Base-by-base conservation (phyloP, 148 eudicot genomes). In the Diospyros lotus region DNA sequence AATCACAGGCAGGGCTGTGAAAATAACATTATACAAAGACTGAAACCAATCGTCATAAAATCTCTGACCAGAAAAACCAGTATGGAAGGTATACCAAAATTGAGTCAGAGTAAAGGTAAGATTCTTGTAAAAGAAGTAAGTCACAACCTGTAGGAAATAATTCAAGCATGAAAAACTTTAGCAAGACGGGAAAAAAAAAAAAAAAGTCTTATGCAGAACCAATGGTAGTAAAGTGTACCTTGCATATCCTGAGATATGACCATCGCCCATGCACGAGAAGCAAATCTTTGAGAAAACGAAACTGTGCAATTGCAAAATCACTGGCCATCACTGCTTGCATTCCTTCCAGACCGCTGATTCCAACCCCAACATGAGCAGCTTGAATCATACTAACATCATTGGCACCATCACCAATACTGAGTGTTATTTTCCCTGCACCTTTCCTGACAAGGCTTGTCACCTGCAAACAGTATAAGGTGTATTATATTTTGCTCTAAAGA, bases 251-350 rank as follows among this genome's bases (percentile, higher is more conserved):
- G 63, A 89, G 86, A 86, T 94, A 94, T n/a, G 97, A 92, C 98
- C 97, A 94, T 63, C 98, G 87, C 54, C 98, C 98, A 85, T 94
- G 98, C 63, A 94, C 97, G 76, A 94, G 98, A 62, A 94, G 91
- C 76, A 94, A 84, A 75, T 94, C 98, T 15, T 97, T 92, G 38
- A 94, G 88, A 81, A 92, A 94, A 39, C 97, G 93, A 70, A 94
- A 94, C 84, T 94, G 98, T 60, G 96, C 98, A 76, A 94, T 94
- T 75, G 98, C 98, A 77, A 94, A 94, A 85, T 94, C 98, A 79
- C 97, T 92, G 64, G 98, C 98, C 98, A 94, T 92, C 61, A 94
- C 98, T 12, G 98, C 98, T 80, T 94, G 98, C 98, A 94, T 94
- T 75, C 98, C 98, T 87, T 94, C 98, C 81, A 87, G 62, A 54